Evolutionary conservation across 2,329 filamentous ascomycete species (phyloP), one percentile per base, ranked within the genome.

Genomic region (Diaporthe australafricana): DNA sequence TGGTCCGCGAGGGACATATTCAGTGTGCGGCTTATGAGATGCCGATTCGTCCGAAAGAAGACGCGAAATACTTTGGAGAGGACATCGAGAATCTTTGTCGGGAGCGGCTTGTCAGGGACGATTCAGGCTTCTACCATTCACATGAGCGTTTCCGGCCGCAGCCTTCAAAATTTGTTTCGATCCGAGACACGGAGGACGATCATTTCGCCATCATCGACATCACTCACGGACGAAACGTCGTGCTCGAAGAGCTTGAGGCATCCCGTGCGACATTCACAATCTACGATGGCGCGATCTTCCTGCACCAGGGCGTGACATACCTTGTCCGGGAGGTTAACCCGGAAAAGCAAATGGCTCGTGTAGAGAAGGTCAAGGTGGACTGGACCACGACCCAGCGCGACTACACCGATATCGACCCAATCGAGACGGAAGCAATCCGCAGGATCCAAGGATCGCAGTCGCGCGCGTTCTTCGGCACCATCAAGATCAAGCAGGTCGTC

Each of bases 21-120:
- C 96, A 99, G 81, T 99, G 96, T 78, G 96, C 96, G 0, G 96
- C 96, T 2, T 93, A 94, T 77, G 96, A 99, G 79, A 95, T 98
- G 92, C 96, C 96, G 0, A 94, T 99, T 72, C 89, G 89, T n/a
- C 89, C 94, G 0, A 88, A 88, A 30, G 89, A 93, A 74, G 96
- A 99, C 79, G 84, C 84, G 2, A 79, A 85, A 25, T 99, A 97
- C 80, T 98, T 99, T 79, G 94, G 94, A 3, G 84, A 89, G 14
- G 90, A 93, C 70, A 86, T 98, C 2, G 81, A 86, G 0, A 88
- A 90, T 53, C 89, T 98, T 27, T 94, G 94, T 63, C 84, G 87
- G 48, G 92, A 95, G 73, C 89, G 95, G 17, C 86, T 99, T 75
- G 83, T 92, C 9, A 89, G 87, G 76, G 96, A 97, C 77, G 86